Conservation (phyloP, 176 grass and related monocot species). For the Avena eriantha region DNA sequence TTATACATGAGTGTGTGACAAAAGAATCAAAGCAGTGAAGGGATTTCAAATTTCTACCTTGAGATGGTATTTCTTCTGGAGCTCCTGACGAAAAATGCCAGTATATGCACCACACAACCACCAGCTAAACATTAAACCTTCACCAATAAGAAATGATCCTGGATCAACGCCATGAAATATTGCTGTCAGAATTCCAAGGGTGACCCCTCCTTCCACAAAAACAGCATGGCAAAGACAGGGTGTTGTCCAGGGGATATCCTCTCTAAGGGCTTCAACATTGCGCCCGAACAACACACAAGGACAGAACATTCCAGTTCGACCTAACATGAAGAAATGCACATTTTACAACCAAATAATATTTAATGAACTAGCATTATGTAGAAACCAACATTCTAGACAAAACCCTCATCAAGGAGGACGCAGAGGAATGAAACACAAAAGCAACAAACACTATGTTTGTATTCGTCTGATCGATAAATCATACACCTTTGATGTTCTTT, state of each 20-base stretch:
- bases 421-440: background rate
- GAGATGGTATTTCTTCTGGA: constrained; percentile 95
- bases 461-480: background rate
- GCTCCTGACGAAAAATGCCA: constrained; percentile 75
- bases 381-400: constrained; percentile 27
- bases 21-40: background rate
- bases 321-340: constrained; percentile 48
- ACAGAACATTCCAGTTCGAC: constrained; percentile 82
- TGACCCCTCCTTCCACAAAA: constrained; percentile 84
- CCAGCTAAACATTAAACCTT: constrained; percentile 89
- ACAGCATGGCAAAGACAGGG: constrained; percentile 87
- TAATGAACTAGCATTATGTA: background rate
- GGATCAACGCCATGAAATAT: constrained; percentile 88
- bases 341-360: background rate
- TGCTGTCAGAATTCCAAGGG: constrained; percentile 67
- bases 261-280: constrained; percentile 76
- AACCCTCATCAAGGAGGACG: background rate
- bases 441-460: background rate
- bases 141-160: constrained; percentile 77
- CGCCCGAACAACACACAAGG: constrained; percentile 89
- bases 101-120: constrained; percentile 92
- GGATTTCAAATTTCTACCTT: constrained; percentile 61
- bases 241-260: constrained; percentile 75
- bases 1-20: background rate
- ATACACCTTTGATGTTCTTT: background rate